Percentiles rank a stretch among this genome's conserved stretches.
phyloP scores from a whole-genome alignment of 2,329 filamentous ascomycete species.

The Ascochyta pisi region DNA sequence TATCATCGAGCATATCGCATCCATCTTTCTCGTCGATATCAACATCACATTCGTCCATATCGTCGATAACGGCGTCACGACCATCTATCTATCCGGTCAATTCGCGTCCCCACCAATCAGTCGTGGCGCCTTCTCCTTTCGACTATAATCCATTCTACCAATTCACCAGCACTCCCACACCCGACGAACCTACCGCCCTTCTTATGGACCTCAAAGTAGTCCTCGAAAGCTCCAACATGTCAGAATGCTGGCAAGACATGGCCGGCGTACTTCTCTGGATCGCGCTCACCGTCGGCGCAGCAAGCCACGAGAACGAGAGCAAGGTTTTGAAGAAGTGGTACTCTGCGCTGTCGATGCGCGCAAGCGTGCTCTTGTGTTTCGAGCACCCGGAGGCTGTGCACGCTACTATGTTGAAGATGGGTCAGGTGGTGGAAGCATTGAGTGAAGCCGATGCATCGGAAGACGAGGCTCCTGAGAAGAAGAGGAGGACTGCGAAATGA shows the following conservation, averaged over 20 bases:
- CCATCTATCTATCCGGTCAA: background rate
- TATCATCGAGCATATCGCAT: constrained; percentile 4
- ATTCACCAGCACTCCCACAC: background rate
- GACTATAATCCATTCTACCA: background rate
- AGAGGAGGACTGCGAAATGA: constrained; percentile 16
- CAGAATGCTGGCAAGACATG: constrained; percentile 47
- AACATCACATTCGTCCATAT: constrained; percentile 6
- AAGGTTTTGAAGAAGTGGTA: constrained; percentile 39
- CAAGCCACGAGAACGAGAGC: constrained; percentile 32
- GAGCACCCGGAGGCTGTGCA: constrained; percentile 44
- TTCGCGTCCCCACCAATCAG: background rate
- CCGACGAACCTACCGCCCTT: constrained; percentile 15
- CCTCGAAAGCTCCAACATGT: constrained; percentile 41
- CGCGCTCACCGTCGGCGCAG: constrained; percentile 42
- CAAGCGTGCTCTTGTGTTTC: constrained; percentile 45
- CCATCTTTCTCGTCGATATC: constrained; percentile 19
- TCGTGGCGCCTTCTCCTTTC: background rate
- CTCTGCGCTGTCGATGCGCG: constrained; percentile 40
- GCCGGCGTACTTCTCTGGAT: constrained; percentile 50
- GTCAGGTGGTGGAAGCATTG: constrained; percentile 30
- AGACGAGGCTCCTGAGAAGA: constrained; percentile 18
- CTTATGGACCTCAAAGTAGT: constrained; percentile 32
- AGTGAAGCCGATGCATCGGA: background rate
- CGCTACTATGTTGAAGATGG: constrained; percentile 37
- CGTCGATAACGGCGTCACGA: background rate